phyloP scores from a whole-genome alignment of 108 stramenopile species.

The Thalassiosira profunda region DNA sequence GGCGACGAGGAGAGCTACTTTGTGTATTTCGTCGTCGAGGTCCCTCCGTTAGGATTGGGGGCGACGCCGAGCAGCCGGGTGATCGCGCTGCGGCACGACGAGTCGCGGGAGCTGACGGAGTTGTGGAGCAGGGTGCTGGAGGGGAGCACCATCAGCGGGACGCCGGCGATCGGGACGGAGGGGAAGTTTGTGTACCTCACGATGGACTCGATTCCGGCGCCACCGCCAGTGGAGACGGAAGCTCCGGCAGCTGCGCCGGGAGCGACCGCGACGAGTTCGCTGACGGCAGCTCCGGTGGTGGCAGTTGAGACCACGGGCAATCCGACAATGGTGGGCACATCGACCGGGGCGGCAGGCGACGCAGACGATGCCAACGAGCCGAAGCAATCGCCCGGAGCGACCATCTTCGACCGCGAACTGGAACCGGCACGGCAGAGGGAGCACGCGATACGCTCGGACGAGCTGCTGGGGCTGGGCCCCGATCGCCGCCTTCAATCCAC shows the following conservation, averaged over 20 bases:
- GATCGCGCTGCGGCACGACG: not conserved
- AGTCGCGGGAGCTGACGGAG: not conserved
- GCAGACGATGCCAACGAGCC: not conserved
- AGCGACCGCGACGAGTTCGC: too few species aligned
- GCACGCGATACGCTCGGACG: too few species aligned
- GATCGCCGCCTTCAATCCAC: not conserved
- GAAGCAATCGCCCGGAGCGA: not conserved
- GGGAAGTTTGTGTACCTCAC: not conserved
- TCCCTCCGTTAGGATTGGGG: not conserved
- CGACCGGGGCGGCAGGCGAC: not conserved
- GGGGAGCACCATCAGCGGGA: too few species aligned
- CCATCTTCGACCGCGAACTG: not conserved
- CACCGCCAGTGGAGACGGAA: too few species aligned
- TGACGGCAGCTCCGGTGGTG: too few species aligned
- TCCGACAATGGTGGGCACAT: not conserved
- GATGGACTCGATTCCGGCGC: too few species aligned
- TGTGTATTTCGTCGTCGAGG: not conserved
- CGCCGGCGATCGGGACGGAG: constrained; percentile 6
- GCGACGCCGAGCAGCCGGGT: not conserved
- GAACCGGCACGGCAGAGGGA: not conserved
- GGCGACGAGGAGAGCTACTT: not conserved
- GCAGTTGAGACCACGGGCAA: not conserved
- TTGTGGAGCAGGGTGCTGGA: too few species aligned
- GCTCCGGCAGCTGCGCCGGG: too few species aligned
- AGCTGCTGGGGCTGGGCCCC: too few species aligned